Conservation (phyloP, 768 basidiomycete genomes). For the Gloeopeniophorella convolvens region DNA sequence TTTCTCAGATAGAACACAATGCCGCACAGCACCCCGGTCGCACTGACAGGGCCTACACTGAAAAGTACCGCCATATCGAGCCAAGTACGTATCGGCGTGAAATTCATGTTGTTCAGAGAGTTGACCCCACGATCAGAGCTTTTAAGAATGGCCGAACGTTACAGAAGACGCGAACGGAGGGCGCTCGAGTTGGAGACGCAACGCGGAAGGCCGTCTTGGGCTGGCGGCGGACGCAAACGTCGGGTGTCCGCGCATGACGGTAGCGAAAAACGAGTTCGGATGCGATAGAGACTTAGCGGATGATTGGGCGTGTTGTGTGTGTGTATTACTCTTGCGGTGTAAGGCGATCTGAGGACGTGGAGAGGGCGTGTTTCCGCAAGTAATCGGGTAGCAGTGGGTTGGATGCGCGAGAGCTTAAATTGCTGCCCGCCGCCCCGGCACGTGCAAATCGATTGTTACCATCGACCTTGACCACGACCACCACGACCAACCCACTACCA, state of each 20-base stretch:
- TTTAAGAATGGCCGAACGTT: constrained; percentile 24
- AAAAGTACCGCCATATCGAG: constrained; percentile 12
- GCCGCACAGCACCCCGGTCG: constrained; percentile 10
- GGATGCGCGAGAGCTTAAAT: background rate
- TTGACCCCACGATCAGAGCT: constrained; percentile 9
- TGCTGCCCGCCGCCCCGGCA: constrained; percentile 2
- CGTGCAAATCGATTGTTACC: constrained; percentile 14
- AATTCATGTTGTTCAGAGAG: background rate
- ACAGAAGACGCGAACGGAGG: constrained; percentile 18
- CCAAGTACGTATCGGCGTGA: constrained; percentile 1
- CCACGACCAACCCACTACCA: constrained; percentile 34
- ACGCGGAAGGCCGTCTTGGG: constrained; percentile 24
- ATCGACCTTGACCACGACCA: constrained; percentile 23
- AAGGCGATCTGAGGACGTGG: no score
- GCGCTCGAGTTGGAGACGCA: constrained; percentile 19
- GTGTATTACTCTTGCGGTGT: no score
- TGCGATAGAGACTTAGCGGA: background rate
- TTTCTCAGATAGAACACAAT: background rate
- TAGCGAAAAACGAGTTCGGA: constrained; percentile 9
- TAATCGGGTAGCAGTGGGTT: background rate
- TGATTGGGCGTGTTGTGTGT: no score
- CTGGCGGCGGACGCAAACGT: constrained; percentile 14
- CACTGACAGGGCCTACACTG: background rate
- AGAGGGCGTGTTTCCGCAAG: constrained; percentile 1
- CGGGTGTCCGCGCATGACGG: background rate